Evolutionary conservation across 129 eudicot species (phyloP).

Genomic region (Lactuca sativa): DNA sequence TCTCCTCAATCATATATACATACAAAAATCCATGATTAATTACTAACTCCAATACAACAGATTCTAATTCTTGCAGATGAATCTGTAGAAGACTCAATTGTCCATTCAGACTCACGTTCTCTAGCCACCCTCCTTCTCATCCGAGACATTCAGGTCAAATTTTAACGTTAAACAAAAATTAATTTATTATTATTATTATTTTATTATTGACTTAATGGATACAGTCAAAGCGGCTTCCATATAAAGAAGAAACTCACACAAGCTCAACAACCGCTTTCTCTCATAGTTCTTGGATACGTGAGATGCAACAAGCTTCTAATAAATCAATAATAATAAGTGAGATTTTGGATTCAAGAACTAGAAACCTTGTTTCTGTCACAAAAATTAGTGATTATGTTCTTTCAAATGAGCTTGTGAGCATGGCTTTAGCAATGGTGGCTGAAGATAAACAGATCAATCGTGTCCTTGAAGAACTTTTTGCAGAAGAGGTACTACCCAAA

Average conservation of each 20-base stretch:
- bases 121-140: conserved; percentile 98
- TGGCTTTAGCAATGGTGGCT: conserved; percentile 99
- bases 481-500: conserved; percentile 83
- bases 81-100: conserved; percentile 92
- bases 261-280: conserved; percentile 66
- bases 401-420: conserved; percentile 95
- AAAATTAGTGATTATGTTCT: conserved; percentile 94
- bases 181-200: no score
- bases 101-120: conserved; percentile 93
- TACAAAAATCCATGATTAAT: conserved; percentile 14
- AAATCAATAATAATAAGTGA: conserved; percentile 94
- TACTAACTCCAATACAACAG: conserved; percentile 84
- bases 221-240: conserved; percentile 95
- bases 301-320: conserved; percentile 96
- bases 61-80: conserved; percentile 99
- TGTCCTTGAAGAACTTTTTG: conserved; percentile 94
- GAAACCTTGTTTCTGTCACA: conserved; percentile 92
- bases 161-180: no score
- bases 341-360: conserved; percentile 92
- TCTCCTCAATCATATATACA: conserved; percentile 10
- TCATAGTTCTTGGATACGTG: conserved; percentile 94
- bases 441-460: conserved; percentile 98
- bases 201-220: conserved; percentile 19
- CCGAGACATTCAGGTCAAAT: conserved; percentile 86
- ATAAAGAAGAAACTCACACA: conserved; percentile 45